Conservation (phyloP, 1,284 basidiomycete species). For the Apiotrichum mycotoxinovorans region DNA sequence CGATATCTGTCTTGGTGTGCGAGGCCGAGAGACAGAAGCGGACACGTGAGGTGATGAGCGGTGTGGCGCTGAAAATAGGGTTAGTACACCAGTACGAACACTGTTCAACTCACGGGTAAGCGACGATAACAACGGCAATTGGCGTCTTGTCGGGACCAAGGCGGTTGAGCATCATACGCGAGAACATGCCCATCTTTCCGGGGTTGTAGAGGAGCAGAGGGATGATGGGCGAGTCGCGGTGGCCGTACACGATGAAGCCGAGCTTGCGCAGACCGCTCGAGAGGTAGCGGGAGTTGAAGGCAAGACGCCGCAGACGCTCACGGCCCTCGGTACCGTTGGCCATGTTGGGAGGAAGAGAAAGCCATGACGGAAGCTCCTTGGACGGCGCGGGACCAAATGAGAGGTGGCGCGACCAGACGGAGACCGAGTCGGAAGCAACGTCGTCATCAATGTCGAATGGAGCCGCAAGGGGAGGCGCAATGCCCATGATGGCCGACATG, state of each 20-base stretch:
- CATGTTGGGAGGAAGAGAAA: conserved; percentile 65
- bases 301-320: conserved; percentile 76
- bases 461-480: conserved; percentile 56
- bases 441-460: conserved; percentile 25
- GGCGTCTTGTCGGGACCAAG: conserved; percentile 59
- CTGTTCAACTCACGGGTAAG: conserved; percentile 57
- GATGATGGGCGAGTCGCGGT: conserved; percentile 86
- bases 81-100: conserved; percentile 22
- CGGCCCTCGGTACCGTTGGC: conserved; percentile 78
- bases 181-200: conserved; percentile 86
- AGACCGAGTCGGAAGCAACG: conserved; percentile 50
- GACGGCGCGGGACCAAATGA: conserved; percentile 63
- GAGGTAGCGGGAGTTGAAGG: conserved; percentile 94
- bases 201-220: conserved; percentile 91
- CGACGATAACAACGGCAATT: conserved; percentile 80
- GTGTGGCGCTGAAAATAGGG: conserved; percentile 66
- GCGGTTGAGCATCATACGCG: conserved; percentile 79
- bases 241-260: conserved; percentile 95
- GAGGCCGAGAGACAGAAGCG: conserved; percentile 92
- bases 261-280: conserved; percentile 81
- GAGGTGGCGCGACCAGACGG: conserved; percentile 29
- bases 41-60: conserved; percentile 82
- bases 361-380: conserved; percentile 64
- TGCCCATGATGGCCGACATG: conserved; percentile 95
- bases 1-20: conserved; percentile 96